Base-by-base conservation (phyloP, 106 monocot species). In the Acanthochlamys bracteata region DNA sequence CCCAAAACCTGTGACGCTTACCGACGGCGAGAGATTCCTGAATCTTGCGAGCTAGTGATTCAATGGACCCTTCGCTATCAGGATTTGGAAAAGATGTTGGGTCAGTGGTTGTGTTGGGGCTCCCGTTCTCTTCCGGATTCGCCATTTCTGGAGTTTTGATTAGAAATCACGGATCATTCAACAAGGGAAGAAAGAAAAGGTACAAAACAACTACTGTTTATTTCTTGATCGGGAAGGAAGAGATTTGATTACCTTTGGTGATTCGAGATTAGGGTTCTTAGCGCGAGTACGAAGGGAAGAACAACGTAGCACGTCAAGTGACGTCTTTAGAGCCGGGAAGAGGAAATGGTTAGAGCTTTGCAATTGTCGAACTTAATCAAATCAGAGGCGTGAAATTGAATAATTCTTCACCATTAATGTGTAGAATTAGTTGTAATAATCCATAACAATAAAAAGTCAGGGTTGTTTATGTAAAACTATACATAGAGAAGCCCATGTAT, bases 1-100 rank as follows among this genome's bases (percentile, higher is more conserved):
- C 90, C 90, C 90, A 90, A 75, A 90, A 90, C 25, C 74, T 70
- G 73, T 90, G 90, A 17, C 60, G 53, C 80, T 78, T 69, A 56
- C 59, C 56, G 61, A 80, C 58, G 61, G 74, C 39, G 7, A 90
- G 75, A 39, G 75, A 75, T 20, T 86, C 85, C 75, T 90, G 83
- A 46, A 90, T 73, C 33, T 55, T 49, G 53, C 78, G 79, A 7
- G 78, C 78, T 7, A 86, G 60, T 33, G 68, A 73, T 12, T 80
- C 85, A 24, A 90, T 80, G 14, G 63, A 42, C 51, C 58, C 25
- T 10, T 72, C 70, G 20, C 20, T 55, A 10, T 55, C 20, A 2
- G 20, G n/a, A 19, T 55, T 55, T 10, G 55, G 55, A 19, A 1
- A 6, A 20, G 55, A 19, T 20, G 11, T 55, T 2, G 55, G 20